Evolutionary conservation across 768 basidiomycete species (phyloP).

Genomic region (Pleurotus platypus): DNA sequence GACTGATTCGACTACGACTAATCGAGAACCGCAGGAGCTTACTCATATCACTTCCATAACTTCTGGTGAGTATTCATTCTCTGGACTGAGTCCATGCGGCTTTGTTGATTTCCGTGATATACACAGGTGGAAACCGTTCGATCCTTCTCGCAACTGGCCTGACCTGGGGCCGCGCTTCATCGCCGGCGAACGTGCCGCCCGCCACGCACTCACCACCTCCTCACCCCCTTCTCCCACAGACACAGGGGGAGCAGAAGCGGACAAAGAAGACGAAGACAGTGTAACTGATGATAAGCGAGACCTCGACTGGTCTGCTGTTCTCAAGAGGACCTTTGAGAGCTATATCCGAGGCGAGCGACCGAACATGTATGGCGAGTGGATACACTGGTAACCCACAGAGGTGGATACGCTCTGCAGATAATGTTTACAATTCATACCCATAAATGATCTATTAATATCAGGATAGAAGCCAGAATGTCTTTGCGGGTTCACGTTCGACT

Average conservation of each 20-base stretch:
- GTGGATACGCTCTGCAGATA: background rate
- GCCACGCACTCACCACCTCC: slow-evolving; percentile 28
- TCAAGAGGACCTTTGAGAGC: slow-evolving; percentile 93
- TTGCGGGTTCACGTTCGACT: too few species aligned
- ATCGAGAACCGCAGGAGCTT: background rate
- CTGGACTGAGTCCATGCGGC: background rate
- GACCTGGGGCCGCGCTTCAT: slow-evolving; percentile 81
- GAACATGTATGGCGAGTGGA: slow-evolving; percentile 90
- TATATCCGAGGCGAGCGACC: slow-evolving; percentile 84
- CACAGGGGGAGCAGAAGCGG: slow-evolving; percentile 14
- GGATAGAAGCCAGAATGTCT: too few species aligned
- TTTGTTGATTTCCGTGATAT: too few species aligned
- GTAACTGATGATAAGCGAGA: slow-evolving; percentile 68
- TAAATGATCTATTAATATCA: slow-evolving; percentile 4
- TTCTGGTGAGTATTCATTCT: slow-evolving; percentile 57
- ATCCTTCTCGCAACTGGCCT: slow-evolving; percentile 83
- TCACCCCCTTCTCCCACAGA: background rate
- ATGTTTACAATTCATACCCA: background rate
- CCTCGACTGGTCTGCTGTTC: slow-evolving; percentile 81
- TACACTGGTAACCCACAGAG: slow-evolving; percentile 28
- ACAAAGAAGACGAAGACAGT: slow-evolving; percentile 27
- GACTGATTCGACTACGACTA: background rate
- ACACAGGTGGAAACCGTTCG: slow-evolving; percentile 90
- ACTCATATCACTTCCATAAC: slow-evolving; percentile 91
- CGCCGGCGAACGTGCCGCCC: slow-evolving; percentile 67